Evolutionary conservation across 2,329 filamentous ascomycete species (phyloP).

Genomic region (Scytalidium lignicola): DNA sequence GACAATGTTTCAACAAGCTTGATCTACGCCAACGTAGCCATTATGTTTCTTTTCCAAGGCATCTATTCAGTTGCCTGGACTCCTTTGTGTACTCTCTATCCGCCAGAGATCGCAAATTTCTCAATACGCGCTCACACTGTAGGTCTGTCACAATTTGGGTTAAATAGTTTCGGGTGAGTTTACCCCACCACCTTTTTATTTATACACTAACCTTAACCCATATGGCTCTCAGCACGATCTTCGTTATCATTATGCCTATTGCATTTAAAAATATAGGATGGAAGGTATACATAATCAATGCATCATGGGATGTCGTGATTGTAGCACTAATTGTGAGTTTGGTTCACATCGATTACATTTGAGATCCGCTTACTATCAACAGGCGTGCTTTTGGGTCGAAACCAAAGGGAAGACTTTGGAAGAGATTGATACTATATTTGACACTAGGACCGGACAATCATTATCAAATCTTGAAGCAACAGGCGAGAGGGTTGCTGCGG

Average conservation of each 20-base stretch:
- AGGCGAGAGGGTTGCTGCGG: too few species aligned
- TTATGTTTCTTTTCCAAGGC: conserved; percentile 48
- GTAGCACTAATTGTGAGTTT: conserved; percentile 30
- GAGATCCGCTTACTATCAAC: conserved; percentile 12
- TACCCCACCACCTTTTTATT: too few species aligned
- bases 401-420: conserved; percentile 34
- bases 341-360: too few species aligned
- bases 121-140: too few species aligned
- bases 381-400: conserved; percentile 30
- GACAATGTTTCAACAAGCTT: conserved; percentile 29
- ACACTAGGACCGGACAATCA: too few species aligned
- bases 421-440: conserved; percentile 26
- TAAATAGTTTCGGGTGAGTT: too few species aligned
- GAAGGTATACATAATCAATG: conserved; percentile 16
- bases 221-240: too few species aligned
- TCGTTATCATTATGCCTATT: too few species aligned
- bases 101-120: conserved; percentile 34
- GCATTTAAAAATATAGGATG: conserved; percentile 4
- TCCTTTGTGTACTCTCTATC: conserved; percentile 42
- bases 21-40: conserved; percentile 39
- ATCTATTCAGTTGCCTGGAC: conserved; percentile 47
- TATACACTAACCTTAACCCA: too few species aligned
- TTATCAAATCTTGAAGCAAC: too few species aligned
- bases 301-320: conserved; percentile 10
- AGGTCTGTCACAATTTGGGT: too few species aligned